Conservation (phyloP, 176 grass and related monocot genomes). For the Chrysopogon serrulatus region DNA sequence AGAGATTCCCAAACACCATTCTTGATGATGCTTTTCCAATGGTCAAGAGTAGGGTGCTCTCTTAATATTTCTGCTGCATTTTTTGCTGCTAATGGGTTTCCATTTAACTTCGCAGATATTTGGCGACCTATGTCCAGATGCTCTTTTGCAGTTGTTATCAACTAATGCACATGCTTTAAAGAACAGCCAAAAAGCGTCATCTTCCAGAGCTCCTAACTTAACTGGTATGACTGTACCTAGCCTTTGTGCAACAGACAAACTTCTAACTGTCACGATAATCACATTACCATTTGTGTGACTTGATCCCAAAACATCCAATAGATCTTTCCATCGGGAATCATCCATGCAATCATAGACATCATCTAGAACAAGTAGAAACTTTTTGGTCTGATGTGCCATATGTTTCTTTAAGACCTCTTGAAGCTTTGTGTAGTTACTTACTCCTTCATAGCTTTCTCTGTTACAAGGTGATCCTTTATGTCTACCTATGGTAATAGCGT, state of each 20-base stretch:
- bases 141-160: neutral
- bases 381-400: neutral
- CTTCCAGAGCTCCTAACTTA: neutral
- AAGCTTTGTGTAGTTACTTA: neutral
- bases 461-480: no score
- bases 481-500: neutral
- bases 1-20: slow-evolving; percentile 19
- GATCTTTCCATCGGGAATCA: neutral
- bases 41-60: neutral
- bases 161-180: slow-evolving; percentile 20
- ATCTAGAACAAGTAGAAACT: slow-evolving; percentile 12
- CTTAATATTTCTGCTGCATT: neutral
- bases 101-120: neutral
- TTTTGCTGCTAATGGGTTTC: slow-evolving; percentile 35
- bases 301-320: neutral
- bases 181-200: neutral
- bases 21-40: slow-evolving; percentile 8
- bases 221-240: neutral
- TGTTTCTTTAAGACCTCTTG: neutral
- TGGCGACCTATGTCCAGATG: neutral
- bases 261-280: slow-evolving; percentile 5
- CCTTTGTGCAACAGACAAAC: neutral
- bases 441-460: neutral
- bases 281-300: neutral
- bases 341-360: neutral